Evolutionary conservation across 495 filamentous ascomycete species (phyloP).

Genomic region (Neurospora tetraspora): DNA sequence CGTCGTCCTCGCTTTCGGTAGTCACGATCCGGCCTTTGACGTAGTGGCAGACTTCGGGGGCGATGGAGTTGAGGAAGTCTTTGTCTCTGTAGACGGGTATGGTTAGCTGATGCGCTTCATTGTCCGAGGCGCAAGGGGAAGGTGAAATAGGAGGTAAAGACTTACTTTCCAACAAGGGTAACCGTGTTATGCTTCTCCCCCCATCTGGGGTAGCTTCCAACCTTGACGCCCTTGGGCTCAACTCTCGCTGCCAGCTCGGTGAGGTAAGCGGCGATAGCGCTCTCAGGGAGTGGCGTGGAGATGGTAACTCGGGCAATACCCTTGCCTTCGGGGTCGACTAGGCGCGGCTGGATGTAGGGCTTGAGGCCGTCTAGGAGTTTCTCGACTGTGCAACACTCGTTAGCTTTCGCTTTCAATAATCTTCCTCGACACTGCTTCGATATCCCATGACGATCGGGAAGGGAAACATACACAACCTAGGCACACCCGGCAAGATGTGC

Average conservation of each 20-base stretch:
- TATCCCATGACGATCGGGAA: neutral
- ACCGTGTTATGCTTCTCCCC: slow-evolving; percentile 81
- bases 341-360: slow-evolving; percentile 52
- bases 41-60: slow-evolving; percentile 37
- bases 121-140: neutral
- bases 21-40: slow-evolving; percentile 35
- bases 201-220: slow-evolving; percentile 96
- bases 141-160: neutral
- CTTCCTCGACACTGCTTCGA: neutral
- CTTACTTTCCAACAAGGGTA: slow-evolving; percentile 67
- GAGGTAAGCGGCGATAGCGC: slow-evolving; percentile 70
- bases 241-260: slow-evolving; percentile 66
- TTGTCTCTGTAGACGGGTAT: slow-evolving; percentile 24
- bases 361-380: slow-evolving; percentile 66
- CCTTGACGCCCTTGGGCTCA: slow-evolving; percentile 67
- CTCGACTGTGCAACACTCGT: slow-evolving; percentile 38
- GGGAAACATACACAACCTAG: slow-evolving; percentile 50
- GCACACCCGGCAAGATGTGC: slow-evolving; percentile 87
- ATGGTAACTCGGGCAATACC: slow-evolving; percentile 68
- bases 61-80: slow-evolving; percentile 39
- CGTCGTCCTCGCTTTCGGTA: slow-evolving; percentile 39
- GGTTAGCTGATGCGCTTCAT: neutral
- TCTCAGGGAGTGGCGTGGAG: slow-evolving; percentile 80
- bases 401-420: neutral
- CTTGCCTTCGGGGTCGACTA: slow-evolving; percentile 70